A percentile compares a stretch with the other conserved stretches of the same genome.
These are phyloP conservation scores for Tuber melanosporum DNA, from an alignment of 495 filamentous ascomycete genomes.

Conservation along the genomic window DNA sequence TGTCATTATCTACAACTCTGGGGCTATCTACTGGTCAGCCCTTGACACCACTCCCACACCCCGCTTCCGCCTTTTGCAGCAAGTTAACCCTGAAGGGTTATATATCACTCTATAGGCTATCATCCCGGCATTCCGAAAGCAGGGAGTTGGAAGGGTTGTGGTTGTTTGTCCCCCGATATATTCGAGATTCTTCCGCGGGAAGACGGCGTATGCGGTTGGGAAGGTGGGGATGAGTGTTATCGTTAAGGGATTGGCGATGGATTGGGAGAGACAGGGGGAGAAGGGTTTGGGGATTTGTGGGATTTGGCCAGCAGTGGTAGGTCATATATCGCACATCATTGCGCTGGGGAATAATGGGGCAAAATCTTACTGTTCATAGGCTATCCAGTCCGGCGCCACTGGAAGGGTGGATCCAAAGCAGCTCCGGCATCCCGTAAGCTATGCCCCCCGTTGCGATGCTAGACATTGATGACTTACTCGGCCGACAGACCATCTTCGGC, in stretches of 20 bases:
- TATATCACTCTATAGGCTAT: slow-evolving; percentile 61
- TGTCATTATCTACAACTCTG: slow-evolving; percentile 73
- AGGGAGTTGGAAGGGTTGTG: slow-evolving; percentile 57
- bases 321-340: slow-evolving; percentile 32
- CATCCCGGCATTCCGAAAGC: slow-evolving; percentile 50
- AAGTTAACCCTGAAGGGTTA: slow-evolving; percentile 69
- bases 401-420: not conserved
- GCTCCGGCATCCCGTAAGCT: slow-evolving; percentile 17
- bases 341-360: not conserved
- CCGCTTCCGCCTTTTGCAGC: slow-evolving; percentile 76
- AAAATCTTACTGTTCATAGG: not conserved
- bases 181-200: slow-evolving; percentile 74
- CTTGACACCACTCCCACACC: slow-evolving; percentile 68
- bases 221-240: slow-evolving; percentile 81
- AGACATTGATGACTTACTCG: not conserved
- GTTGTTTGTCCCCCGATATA: slow-evolving; percentile 85
- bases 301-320: slow-evolving; percentile 71
- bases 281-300: slow-evolving; percentile 69
- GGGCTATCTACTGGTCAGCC: slow-evolving; percentile 80
- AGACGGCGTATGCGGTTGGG: slow-evolving; percentile 81
- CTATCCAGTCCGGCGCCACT: slow-evolving; percentile 20
- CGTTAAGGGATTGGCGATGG: slow-evolving; percentile 75
- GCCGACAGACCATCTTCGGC: slow-evolving; percentile 57
- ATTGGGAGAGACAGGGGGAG: slow-evolving; percentile 62
- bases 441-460: not conserved